Evolutionary conservation across 805 yeast genomes (phyloP).

Genomic region (Cyberlindnera euphorbiiphila): DNA sequence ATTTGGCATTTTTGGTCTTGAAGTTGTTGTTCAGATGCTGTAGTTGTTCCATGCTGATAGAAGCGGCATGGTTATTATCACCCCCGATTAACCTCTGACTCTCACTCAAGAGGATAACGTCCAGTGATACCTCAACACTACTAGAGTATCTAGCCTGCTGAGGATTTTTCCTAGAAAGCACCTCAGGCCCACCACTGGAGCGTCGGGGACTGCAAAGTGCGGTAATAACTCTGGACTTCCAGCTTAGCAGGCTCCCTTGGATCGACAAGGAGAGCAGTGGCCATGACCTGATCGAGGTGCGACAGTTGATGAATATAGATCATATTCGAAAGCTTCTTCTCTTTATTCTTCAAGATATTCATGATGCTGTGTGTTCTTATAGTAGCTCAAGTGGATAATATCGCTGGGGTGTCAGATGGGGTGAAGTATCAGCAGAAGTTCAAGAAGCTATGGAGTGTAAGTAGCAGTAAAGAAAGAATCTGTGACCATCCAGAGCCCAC

Average conservation of each 20-base stretch:
- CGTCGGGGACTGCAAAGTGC: conserved; percentile 20
- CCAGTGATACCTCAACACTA: conserved; percentile 30
- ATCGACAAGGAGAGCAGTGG: conserved; percentile 12
- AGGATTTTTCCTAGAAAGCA: conserved; percentile 28
- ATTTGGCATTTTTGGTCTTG: conserved; percentile 17
- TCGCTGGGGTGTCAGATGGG: no score
- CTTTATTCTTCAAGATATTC: conserved; percentile 15
- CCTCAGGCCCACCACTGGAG: conserved; percentile 32
- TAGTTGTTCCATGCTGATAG: conserved; percentile 7
- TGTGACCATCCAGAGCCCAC: no score
- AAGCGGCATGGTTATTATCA: conserved; percentile 15
- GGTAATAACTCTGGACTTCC: conserved; percentile 17
- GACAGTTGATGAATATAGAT: conserved; percentile 15
- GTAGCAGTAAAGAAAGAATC: no score
- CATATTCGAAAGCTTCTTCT: conserved; percentile 19
- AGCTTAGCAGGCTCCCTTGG: conserved; percentile 12
- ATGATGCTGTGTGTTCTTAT: conserved; percentile 1
- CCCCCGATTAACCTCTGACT: conserved; percentile 26
- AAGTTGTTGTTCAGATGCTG: conserved; percentile 22
- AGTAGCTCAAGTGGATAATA: no score
- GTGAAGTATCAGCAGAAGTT: no score
- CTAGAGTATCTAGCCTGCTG: conserved; percentile 22
- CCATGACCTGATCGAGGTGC: conserved; percentile 2
- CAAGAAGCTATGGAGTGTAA: no score
- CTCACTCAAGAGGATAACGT: conserved; percentile 30